These are phyloP conservation scores for Nothopassalora personata DNA, from an alignment of 2,329 filamentous ascomycete species.

Conservation along the genomic window DNA sequence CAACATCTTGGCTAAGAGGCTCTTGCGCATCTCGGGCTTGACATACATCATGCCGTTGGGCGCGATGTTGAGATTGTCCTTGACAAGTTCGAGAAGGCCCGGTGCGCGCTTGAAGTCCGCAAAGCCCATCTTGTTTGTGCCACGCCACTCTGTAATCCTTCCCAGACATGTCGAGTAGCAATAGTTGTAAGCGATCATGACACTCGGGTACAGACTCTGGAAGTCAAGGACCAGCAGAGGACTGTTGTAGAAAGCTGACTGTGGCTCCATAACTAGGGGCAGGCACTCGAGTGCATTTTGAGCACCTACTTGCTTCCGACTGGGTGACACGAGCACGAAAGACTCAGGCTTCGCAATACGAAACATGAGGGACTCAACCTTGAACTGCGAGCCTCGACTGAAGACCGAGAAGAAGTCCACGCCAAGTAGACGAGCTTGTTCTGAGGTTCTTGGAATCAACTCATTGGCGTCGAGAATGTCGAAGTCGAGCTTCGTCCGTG, in stretches of 20 bases:
- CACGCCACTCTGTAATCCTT: conserved; percentile 80
- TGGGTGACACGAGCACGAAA: conserved; percentile 83
- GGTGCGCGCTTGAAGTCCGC: conserved; percentile 75
- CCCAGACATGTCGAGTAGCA: conserved; percentile 97
- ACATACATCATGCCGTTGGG: conserved; percentile 97
- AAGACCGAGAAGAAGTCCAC: conserved; percentile 98
- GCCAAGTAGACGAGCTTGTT: conserved; percentile 86
- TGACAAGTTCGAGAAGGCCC: conserved; percentile 68
- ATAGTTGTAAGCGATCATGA: conserved; percentile 99
- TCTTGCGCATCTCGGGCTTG: conserved; percentile 79
- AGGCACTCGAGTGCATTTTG: conserved; percentile 94
- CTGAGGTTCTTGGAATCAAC: conserved; percentile 79
- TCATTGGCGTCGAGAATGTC: conserved; percentile 89
- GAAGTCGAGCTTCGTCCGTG: conserved; percentile 73
- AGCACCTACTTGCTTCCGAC: conserved; percentile 81
- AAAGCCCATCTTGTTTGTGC: conserved; percentile 90
- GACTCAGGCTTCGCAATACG: conserved; percentile 96
- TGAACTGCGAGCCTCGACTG: conserved; percentile 91
- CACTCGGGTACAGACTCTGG: conserved; percentile 89
- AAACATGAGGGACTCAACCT: conserved; percentile 98
- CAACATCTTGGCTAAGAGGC: conserved; percentile 90
- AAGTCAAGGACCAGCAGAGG: conserved; percentile 91
- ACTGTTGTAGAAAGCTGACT: conserved; percentile 87
- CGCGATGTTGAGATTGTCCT: conserved; percentile 83
- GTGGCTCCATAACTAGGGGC: conserved; percentile 94